Evolutionary conservation across 2,329 filamentous ascomycete species (phyloP).

Genomic region (Trichoderma endophyticum): DNA sequence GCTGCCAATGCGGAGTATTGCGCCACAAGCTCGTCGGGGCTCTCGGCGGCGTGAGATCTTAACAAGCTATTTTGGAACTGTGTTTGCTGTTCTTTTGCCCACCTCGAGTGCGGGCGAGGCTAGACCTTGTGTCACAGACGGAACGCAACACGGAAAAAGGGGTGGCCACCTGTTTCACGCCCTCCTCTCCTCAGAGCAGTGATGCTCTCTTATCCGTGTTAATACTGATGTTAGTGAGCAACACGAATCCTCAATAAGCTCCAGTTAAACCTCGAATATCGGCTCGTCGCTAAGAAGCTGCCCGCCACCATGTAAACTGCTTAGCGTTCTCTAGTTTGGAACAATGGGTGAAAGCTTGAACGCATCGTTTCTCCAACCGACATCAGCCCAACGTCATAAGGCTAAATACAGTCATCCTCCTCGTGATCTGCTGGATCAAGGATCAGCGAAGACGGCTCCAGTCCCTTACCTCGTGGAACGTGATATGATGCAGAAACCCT

Average conservation of each 20-base stretch:
- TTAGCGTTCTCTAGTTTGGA: not conserved
- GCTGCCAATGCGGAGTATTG: not conserved
- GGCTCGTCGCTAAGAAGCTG: not conserved
- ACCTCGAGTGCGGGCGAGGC: not conserved
- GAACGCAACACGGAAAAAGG: not conserved
- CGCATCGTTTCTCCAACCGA: constrained; percentile 9
- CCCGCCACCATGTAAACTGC: not conserved
- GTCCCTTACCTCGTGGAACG: constrained; percentile 5
- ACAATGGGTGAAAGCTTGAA: not conserved
- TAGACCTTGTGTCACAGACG: not conserved
- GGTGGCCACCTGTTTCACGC: not conserved
- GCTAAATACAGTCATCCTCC: constrained; percentile 3
- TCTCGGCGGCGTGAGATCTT: not conserved
- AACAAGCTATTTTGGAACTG: not conserved
- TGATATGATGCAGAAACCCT: constrained; percentile 5
- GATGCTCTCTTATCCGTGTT: not conserved
- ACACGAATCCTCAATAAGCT: not conserved
- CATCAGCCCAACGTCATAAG: constrained; percentile 32
- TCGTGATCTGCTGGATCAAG: constrained; percentile 12
- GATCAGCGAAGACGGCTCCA: constrained; percentile 2
- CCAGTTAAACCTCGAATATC: not conserved
- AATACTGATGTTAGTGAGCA: not conserved
- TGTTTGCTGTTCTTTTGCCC: not conserved
- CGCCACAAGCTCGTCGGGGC: constrained; percentile 1
- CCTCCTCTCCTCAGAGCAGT: not conserved